A percentile compares a stretch with the other conserved stretches of the same genome.
Conservation (phyloP, 2,329 filamentous ascomycete genomes). For the Colletotrichum godetiae region DNA sequence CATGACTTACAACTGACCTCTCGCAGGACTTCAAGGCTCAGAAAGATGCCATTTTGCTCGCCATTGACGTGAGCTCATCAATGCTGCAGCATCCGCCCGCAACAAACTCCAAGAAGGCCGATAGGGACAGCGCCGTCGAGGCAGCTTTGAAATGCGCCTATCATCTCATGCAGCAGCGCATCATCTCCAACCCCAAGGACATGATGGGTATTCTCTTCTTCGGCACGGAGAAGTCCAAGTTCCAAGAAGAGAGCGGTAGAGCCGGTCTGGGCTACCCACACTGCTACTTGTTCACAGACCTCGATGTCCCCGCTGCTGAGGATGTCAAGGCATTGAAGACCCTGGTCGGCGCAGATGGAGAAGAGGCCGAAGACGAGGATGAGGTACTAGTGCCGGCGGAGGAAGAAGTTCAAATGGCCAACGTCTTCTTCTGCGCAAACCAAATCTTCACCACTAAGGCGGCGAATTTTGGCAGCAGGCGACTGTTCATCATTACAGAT, state of each 20-base stretch:
- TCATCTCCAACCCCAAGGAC: slow-evolving; percentile 95
- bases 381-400: slow-evolving; percentile 77
- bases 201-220: slow-evolving; percentile 97
- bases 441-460: slow-evolving; percentile 96
- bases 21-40: slow-evolving; percentile 85
- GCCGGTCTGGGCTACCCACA: slow-evolving; percentile 80
- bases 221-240: slow-evolving; percentile 87
- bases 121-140: slow-evolving; percentile 80
- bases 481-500: slow-evolving; percentile 96
- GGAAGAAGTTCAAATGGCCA: slow-evolving; percentile 83
- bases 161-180: slow-evolving; percentile 96
- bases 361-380: slow-evolving; percentile 79
- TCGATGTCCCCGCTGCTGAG: slow-evolving; percentile 86
- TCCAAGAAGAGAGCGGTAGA: slow-evolving; percentile 73
- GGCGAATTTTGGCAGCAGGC: slow-evolving; percentile 90
- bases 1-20: slow-evolving; percentile 24
- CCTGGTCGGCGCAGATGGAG: slow-evolving; percentile 83
- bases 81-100: slow-evolving; percentile 80
- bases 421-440: slow-evolving; percentile 93
- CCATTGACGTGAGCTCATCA: slow-evolving; percentile 88
- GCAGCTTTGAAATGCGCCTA: slow-evolving; percentile 95
- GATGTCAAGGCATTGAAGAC: slow-evolving; percentile 85
- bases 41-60: slow-evolving; percentile 98
- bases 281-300: slow-evolving; percentile 90
- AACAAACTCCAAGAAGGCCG: slow-evolving; percentile 78